phyloP scores from a whole-genome alignment of 768 basidiomycete genomes.

The Pilatotrama ljubarskyi region DNA sequence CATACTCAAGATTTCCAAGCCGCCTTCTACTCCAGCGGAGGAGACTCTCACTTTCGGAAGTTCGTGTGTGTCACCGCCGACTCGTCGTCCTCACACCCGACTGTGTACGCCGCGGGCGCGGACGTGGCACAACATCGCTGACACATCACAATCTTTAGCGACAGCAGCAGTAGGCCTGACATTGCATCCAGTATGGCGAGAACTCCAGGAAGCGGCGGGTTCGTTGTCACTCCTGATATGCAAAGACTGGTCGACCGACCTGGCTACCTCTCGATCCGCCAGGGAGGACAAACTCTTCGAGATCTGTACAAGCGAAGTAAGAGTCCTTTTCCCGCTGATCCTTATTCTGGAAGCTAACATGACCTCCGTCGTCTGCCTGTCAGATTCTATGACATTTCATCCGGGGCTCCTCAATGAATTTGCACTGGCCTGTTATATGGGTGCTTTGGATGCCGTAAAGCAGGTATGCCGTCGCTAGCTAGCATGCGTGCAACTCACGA shows the following conservation, averaged over 20 bases:
- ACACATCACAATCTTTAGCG: too few species aligned
- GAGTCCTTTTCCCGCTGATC: neutral
- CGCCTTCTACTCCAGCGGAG: too few species aligned
- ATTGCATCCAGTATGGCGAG: neutral
- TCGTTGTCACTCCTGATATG: slow-evolving; percentile 8
- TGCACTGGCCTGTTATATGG: slow-evolving; percentile 12
- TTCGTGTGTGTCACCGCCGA: too few species aligned
- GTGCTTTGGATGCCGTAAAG: neutral
- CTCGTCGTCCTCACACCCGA: too few species aligned
- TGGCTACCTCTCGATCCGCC: neutral
- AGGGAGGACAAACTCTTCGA: slow-evolving; percentile 10
- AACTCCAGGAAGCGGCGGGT: slow-evolving; percentile 12
- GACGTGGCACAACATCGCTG: too few species aligned
- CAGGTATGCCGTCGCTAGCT: neutral
- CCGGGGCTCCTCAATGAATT: slow-evolving; percentile 11
- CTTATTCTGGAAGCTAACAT: too few species aligned
- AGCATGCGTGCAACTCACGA: neutral
- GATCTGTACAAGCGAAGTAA: slow-evolving; percentile 8
- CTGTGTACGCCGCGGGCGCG: too few species aligned
- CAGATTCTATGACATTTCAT: slow-evolving; percentile 1
- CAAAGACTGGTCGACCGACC: slow-evolving; percentile 2
- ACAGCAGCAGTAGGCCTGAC: too few species aligned
- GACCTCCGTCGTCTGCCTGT: too few species aligned
- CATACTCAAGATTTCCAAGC: too few species aligned
- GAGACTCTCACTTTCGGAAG: too few species aligned